Evolutionary conservation across 805 yeast genomes (phyloP), one percentile per base, ranked within the genome.

Genomic region (Ogataea degrootiae): DNA sequence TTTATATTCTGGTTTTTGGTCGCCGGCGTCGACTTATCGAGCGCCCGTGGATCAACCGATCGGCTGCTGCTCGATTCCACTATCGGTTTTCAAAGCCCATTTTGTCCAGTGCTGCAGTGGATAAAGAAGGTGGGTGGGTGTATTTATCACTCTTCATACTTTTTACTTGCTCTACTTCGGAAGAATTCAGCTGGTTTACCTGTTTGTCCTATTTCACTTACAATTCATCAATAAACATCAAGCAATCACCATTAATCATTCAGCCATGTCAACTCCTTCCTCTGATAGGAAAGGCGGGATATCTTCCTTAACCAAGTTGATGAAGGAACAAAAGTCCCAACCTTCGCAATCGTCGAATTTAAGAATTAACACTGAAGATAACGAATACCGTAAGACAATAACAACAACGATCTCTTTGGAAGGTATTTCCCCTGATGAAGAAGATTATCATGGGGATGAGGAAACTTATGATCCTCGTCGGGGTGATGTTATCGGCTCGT

Each of bases 391-490:
- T 37, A 58, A 54, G 22, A 58, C 64, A 9, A 62, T 67, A 34
- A 63, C 68, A 7, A 65, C 70, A 6, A 65, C 71, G 2, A 59
- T 66, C 3, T 62, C 69, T 11, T 51, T 66, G 14, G 68, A 65
- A 44, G 71, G 66, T 1, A 61, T 62, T 1, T 63, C 70, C 5
- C 65, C 68, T 1, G 64, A 59, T 16, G 63, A 59, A 4, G 60
- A 52, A 2, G 51, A 47, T 15, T 63, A 37, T 29, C 45, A 45
- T 15, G 57, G 49, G 5, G 50, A 41, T 26, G 41, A 36, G 12
- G 47, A 50, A 11, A 46, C 50, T 1, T 52, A 38, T 29, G 49
- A 52, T 21, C 50, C 55, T 34, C 47, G 52, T 16, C 34, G 37
- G 23, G 37, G 40, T 23, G 45, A 29, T 26, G 26, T n/a, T 17